Evolutionary conservation across 805 yeast species (phyloP), one percentile per base, ranked within the genome.

Genomic region (Starmerella davenportii): DNA sequence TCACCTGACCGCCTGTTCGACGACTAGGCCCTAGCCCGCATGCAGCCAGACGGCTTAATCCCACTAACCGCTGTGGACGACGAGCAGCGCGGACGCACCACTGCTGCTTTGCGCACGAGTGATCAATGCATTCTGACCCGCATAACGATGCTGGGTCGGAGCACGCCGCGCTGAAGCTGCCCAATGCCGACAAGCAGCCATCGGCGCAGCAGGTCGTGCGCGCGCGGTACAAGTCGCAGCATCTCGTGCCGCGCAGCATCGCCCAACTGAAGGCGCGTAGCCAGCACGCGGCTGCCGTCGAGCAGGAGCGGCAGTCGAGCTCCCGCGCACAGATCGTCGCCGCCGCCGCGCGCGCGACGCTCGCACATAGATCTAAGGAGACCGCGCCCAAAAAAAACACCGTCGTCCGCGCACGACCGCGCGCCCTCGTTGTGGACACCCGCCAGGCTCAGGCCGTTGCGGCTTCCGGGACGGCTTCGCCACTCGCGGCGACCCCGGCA

Each of bases 181-280:
- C 16, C 32, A 29, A 29, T 29, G 8, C 32, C 15, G 32, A 29
- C 11, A n/a, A 15, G 7, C 11, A 27, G 14, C 18, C 32, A 33
- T 41, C 43, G 20, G 36, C 48, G 15, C 48, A 44, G 33, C 45
- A 39, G 38, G 43, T 44, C 30, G 25, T 42, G 40, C 41, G 48
- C 17, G 45, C 43, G 15, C 45, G 44, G 23, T 44, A 39, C 37
- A 39, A 40, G 28, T 36, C 39, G 35, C 43, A 39, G 32, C 30
- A 31, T 38, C 21, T 42, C 23, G 43, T 43, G 9, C 43, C 48
- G 16, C 39, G 43, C 7, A 44, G 43, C 16, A 35, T 14, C 8
- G 32, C 32, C 9, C 15, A 8, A 7, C 8, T 8, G 19, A 29
- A n/a, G 9, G 8, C 8, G 32, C 8, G 9, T 8, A 8, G 9